A percentile compares a stretch with the other conserved stretches of the same genome.
Evolutionary conservation across 139 green algal species (phyloP).

Genomic region (Micromonas pusilla): DNA sequence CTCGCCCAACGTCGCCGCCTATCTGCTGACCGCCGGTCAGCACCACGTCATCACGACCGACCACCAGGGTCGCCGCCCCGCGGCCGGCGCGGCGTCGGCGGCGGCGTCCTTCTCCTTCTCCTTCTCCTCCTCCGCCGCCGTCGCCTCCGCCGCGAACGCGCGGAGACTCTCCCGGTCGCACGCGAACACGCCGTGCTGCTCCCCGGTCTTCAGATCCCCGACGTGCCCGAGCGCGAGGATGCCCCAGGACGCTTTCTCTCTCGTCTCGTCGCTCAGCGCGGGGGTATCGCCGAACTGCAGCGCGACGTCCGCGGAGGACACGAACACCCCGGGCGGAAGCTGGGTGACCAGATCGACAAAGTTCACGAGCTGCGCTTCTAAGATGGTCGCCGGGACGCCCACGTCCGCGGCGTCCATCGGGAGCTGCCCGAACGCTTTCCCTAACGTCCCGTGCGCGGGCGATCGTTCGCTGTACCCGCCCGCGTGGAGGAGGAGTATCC

Average conservation of each 20-base stretch:
- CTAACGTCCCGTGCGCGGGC: conserved; percentile 19
- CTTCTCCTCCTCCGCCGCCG: background rate
- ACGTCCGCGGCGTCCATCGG: conserved; percentile 5
- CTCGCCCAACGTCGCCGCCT: too few species aligned
- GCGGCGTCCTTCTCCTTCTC: background rate
- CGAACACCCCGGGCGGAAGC: conserved; percentile 9
- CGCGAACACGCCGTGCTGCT: background rate
- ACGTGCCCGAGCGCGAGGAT: conserved; percentile 15
- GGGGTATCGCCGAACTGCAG: background rate
- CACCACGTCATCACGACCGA: too few species aligned
- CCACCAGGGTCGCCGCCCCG: too few species aligned
- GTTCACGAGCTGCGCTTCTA: conserved; percentile 10
- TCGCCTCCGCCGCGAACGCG: background rate
- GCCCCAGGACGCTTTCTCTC: background rate
- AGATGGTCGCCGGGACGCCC: background rate
- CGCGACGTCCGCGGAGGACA: conserved; percentile 3
- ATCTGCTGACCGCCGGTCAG: too few species aligned
- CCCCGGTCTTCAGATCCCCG: background rate
- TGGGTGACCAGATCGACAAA: background rate
- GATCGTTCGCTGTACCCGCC: conserved; percentile 39
- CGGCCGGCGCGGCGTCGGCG: too few species aligned
- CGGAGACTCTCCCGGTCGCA: background rate
- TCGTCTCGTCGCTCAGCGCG: background rate
- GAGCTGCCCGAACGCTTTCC: conserved; percentile 16
- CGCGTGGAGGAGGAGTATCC: conserved; percentile 36